Percentiles rank a stretch among this genome's conserved stretches.
These are phyloP conservation scores for Sinapis alba DNA, from an alignment of 441 rosid genomes.

Conservation along the genomic window DNA sequence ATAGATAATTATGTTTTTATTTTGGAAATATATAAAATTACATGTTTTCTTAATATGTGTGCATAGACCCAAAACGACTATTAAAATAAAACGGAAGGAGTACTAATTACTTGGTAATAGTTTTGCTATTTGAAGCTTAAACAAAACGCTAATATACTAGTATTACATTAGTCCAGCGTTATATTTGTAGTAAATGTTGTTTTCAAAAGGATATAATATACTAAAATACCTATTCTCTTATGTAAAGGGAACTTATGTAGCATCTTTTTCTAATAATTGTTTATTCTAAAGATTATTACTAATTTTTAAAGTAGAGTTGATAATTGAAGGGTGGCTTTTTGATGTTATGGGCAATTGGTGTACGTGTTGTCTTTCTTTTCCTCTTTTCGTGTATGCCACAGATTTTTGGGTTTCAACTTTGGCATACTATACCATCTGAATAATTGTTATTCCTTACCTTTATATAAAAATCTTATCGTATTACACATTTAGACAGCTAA, in stretches of 20 bases:
- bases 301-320: constrained; percentile 20
- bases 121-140: not conserved
- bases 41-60: no score
- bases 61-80: no score
- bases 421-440: constrained; percentile 35
- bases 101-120: not conserved
- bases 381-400: constrained; percentile 18
- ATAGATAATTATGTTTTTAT: no score
- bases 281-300: constrained; percentile 17
- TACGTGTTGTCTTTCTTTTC: constrained; percentile 34
- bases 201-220: no score
- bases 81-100: no score
- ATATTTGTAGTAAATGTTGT: not conserved
- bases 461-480: constrained; percentile 12
- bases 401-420: constrained; percentile 6
- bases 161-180: not conserved
- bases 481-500: constrained; percentile 11
- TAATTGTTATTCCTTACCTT: constrained; percentile 32
- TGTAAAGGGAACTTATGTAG: not conserved
- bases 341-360: constrained; percentile 18
- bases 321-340: constrained; percentile 31
- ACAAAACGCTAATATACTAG: not conserved
- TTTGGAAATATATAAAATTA: no score
- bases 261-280: constrained; percentile 21
- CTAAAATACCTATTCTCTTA: not conserved